These are phyloP conservation scores for Lactarius indigo DNA, from an alignment of 768 basidiomycete genomes.

Conservation along the genomic window DNA sequence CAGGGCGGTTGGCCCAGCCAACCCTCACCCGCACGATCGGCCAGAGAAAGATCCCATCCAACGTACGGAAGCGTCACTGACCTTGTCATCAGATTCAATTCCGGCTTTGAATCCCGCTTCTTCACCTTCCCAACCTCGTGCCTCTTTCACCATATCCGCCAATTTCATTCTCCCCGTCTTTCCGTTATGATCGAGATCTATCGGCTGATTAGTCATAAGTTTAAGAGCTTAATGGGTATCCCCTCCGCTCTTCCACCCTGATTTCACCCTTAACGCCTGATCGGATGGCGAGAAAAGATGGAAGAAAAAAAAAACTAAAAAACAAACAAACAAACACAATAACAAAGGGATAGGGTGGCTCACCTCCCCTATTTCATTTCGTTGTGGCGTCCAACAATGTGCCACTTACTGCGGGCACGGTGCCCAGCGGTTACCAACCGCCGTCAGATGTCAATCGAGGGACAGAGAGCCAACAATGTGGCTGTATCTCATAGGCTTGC, in stretches of 20 bases:
- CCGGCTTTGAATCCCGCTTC: slow-evolving; percentile 30
- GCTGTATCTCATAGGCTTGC: slow-evolving; percentile 13
- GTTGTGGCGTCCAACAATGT: background rate
- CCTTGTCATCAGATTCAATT: slow-evolving; percentile 29
- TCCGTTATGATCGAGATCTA: slow-evolving; percentile 41
- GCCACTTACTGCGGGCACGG: slow-evolving; percentile 3
- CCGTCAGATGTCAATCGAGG: slow-evolving; percentile 4
- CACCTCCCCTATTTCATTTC: slow-evolving; percentile 15
- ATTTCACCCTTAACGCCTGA: slow-evolving; percentile 20
- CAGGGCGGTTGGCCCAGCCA: slow-evolving; percentile 36
- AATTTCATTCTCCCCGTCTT: slow-evolving; percentile 41
- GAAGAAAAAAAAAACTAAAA: background rate
- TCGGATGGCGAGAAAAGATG: background rate
- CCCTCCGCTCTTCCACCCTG: slow-evolving; percentile 29
- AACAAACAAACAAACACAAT: background rate
- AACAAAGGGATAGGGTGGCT: background rate
- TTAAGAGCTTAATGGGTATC: slow-evolving; percentile 43
- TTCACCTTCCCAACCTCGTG: slow-evolving; percentile 54
- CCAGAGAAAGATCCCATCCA: slow-evolving; percentile 31
- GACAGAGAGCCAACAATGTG: slow-evolving; percentile 15
- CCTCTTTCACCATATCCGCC: slow-evolving; percentile 38
- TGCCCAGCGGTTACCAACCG: slow-evolving; percentile 10
- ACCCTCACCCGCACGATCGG: slow-evolving; percentile 55
- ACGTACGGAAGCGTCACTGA: slow-evolving; percentile 26
- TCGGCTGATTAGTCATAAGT: slow-evolving; percentile 39